Evolutionary conservation across 148 eudicot genomes (phyloP).

Genomic region (Polygonum aviculare): DNA sequence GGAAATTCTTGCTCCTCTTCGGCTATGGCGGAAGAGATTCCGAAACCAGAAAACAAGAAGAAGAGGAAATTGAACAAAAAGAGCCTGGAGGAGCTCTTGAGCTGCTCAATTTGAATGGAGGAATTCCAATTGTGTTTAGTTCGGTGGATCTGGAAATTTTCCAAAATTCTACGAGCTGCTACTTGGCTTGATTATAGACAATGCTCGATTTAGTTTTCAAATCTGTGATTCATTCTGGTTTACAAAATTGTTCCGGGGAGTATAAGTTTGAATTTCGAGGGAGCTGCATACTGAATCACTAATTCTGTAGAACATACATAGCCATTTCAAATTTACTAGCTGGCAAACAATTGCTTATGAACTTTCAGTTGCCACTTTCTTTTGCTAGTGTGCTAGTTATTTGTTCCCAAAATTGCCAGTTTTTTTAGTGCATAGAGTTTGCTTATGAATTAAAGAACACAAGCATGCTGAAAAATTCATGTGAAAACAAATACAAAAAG

Average conservation of each 20-base stretch:
- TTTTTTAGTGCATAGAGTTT: background rate
- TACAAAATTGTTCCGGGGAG: background rate
- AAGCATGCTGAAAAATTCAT: no score
- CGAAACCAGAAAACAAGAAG: background rate
- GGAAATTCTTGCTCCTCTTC: background rate
- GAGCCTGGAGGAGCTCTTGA: background rate
- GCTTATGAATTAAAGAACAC: background rate
- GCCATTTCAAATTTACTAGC: no score
- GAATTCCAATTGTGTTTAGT: background rate
- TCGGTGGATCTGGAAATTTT: background rate
- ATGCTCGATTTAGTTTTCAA: background rate
- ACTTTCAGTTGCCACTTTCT: background rate
- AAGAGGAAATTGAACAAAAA: background rate
- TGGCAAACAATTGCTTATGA: no score
- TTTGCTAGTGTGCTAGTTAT: background rate
- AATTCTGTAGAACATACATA: background rate
- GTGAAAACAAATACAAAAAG: no score
- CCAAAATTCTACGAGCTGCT: background rate
- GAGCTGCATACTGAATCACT: no score
- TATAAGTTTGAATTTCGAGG: no score
- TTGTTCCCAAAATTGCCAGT: no score
- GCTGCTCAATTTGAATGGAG: background rate
- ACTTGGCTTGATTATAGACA: background rate
- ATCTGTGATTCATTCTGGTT: background rate
- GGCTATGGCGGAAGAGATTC: background rate